Evolutionary conservation across 73 alveolate species (phyloP).

Genomic region (Tetrahymena malaccensis): DNA sequence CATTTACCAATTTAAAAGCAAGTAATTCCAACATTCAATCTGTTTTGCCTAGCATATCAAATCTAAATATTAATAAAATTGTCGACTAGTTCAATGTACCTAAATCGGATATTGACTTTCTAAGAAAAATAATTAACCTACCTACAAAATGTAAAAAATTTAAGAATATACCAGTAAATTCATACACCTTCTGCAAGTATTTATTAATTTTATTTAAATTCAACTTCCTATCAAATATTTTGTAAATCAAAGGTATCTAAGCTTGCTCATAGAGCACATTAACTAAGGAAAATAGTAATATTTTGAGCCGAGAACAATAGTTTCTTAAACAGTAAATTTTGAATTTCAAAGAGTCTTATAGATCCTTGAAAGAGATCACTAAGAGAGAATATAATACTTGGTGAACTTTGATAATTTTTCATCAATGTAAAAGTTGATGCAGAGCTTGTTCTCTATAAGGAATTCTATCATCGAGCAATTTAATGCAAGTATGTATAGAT

Average conservation of each 20-base stretch:
- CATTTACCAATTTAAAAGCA: background rate
- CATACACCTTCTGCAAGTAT: background rate
- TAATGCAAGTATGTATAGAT: background rate
- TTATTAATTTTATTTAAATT: background rate
- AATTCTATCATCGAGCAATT: background rate
- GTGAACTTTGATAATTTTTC: background rate
- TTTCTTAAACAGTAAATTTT: background rate
- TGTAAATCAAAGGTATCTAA: background rate
- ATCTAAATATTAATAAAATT: background rate
- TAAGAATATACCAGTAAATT: background rate
- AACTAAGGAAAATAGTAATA: background rate
- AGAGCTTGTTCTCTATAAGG: background rate
- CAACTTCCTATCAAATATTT: background rate
- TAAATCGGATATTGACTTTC: background rate
- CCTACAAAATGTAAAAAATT: background rate
- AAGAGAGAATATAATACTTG: background rate
- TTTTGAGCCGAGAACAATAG: background rate
- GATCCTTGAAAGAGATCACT: background rate
- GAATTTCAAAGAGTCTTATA: background rate
- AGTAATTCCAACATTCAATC: background rate
- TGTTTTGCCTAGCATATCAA: background rate
- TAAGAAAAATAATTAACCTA: background rate
- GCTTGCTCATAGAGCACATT: background rate
- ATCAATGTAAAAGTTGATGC: background rate
- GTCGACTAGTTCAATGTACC: background rate